phyloP scores from a whole-genome alignment of 139 green algal genomes.

The Yamagishiella unicocca region DNA sequence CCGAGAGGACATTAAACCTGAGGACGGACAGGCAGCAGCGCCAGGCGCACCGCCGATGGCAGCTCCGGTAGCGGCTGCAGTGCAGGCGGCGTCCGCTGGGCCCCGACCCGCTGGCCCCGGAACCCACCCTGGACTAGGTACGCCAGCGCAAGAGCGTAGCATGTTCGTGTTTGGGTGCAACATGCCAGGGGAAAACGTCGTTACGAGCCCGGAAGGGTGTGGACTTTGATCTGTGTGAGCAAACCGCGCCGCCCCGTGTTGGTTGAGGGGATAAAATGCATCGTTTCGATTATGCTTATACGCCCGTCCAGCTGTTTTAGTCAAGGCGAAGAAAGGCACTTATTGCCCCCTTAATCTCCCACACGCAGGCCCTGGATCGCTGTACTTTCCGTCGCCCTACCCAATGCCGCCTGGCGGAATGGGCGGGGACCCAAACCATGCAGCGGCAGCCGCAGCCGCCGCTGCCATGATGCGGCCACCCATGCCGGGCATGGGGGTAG shows the following conservation, averaged over 20 bases:
- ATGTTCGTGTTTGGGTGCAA: too few relatives aligned
- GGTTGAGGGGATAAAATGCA: too few relatives aligned
- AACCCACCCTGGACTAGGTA: neutral
- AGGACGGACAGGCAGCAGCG: conserved; percentile 15
- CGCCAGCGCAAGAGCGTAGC: too few relatives aligned
- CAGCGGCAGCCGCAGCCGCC: conserved; percentile 16
- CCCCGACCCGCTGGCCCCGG: neutral
- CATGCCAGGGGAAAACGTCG: too few relatives aligned
- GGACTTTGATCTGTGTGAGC: too few relatives aligned
- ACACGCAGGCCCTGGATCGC: neutral
- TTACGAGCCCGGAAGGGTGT: too few relatives aligned
- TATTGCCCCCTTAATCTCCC: too few relatives aligned
- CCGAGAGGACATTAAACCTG: conserved; percentile 72
- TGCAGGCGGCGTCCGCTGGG: neutral
- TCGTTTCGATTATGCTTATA: too few relatives aligned
- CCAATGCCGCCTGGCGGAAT: neutral
- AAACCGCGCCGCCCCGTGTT: too few relatives aligned
- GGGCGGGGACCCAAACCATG: conserved; percentile 8
- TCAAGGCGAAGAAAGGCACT: too few relatives aligned
- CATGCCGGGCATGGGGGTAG: neutral
- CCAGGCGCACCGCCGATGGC: neutral
- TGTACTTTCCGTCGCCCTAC: conserved; percentile 23
- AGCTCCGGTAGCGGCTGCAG: neutral
- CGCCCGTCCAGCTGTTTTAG: too few relatives aligned
- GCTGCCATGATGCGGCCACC: conserved; percentile 45